phyloP scores from a whole-genome alignment of 2,329 filamentous ascomycete genomes.

The Stachybotrys chartarum region DNA sequence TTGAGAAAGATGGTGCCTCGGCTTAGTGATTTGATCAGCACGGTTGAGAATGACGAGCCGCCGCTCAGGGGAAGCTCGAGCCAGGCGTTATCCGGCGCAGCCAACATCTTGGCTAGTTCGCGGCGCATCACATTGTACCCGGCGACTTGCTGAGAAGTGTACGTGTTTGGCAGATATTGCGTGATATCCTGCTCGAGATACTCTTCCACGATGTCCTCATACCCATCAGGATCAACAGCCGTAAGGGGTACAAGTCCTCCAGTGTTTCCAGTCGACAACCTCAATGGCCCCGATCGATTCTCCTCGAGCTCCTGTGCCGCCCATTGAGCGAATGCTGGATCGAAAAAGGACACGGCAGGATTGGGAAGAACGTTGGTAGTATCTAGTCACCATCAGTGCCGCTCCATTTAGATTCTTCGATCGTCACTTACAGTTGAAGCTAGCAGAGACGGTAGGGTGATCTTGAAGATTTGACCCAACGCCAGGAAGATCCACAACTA shows the following conservation, averaged over 20 bases:
- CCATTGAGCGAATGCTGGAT: conserved; percentile 2
- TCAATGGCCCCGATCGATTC: conserved; percentile 13
- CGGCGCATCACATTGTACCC: conserved; percentile 34
- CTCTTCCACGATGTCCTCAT: conserved; percentile 4
- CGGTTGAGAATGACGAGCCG: conserved; percentile 2
- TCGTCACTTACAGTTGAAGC: neutral
- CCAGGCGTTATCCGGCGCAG: conserved; percentile 18
- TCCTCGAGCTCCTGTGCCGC: conserved; percentile 9
- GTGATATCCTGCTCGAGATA: conserved; percentile 5
- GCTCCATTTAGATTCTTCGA: neutral
- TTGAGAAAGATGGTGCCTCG: conserved; percentile 41
- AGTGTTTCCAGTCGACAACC: conserved; percentile 14
- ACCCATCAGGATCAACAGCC: conserved; percentile 7
- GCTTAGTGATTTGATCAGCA: conserved; percentile 7
- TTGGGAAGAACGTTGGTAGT: neutral
- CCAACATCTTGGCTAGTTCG: conserved; percentile 41
- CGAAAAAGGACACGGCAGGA: neutral
- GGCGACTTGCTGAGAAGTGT: conserved; percentile 11
- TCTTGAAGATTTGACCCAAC: conserved; percentile 1
- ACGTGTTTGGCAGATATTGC: conserved; percentile 4
- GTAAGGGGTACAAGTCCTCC: conserved; percentile 7
- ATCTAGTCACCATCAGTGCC: neutral
- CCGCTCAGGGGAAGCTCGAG: conserved; percentile 5
- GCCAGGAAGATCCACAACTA: neutral
- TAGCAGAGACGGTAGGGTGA: neutral